Conservation (phyloP, 805 yeast genomes). For the Candida multigemmis region DNA sequence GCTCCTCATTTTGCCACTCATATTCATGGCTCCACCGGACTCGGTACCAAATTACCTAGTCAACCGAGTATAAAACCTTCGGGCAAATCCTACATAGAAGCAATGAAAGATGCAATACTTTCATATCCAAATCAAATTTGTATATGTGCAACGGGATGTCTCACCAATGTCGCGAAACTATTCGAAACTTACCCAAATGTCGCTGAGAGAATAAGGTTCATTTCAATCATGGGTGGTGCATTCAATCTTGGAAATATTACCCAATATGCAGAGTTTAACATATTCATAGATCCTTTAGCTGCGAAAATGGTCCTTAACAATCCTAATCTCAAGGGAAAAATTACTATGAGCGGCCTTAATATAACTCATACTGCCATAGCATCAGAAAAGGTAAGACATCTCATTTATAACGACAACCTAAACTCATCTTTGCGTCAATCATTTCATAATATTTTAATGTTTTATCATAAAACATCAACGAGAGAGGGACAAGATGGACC, state of each 20-base stretch:
- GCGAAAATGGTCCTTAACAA: constrained; percentile 49
- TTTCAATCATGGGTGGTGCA: constrained; percentile 77
- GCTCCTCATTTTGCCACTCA: constrained; percentile 45
- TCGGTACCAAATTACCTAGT: constrained; percentile 62
- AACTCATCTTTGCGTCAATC: constrained; percentile 34
- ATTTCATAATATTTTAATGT: constrained; percentile 14
- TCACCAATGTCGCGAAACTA: constrained; percentile 62
- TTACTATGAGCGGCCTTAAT: constrained; percentile 56
- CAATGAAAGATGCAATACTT: constrained; percentile 33
- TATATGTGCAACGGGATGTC: constrained; percentile 67
- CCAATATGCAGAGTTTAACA: constrained; percentile 63
- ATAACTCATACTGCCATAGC: constrained; percentile 62
- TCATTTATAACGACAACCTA: constrained; percentile 14
- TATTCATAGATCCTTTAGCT: constrained; percentile 69
- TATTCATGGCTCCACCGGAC: constrained; percentile 67
- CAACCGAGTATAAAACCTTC: constrained; percentile 21
- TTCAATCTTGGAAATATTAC: constrained; percentile 42
- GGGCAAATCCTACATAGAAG: constrained; percentile 22
- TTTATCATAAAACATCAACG: constrained; percentile 9
- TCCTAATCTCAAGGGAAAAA: constrained; percentile 35
- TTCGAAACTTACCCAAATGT: constrained; percentile 47
- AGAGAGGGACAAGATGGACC: constrained; percentile 39
- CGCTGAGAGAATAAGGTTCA: constrained; percentile 35
- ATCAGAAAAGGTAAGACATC: constrained; percentile 10
- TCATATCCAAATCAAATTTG: constrained; percentile 40